These are phyloP conservation scores for Oryza officinalis DNA, from an alignment of 176 grass and related monocot genomes.

Conservation along the genomic window DNA sequence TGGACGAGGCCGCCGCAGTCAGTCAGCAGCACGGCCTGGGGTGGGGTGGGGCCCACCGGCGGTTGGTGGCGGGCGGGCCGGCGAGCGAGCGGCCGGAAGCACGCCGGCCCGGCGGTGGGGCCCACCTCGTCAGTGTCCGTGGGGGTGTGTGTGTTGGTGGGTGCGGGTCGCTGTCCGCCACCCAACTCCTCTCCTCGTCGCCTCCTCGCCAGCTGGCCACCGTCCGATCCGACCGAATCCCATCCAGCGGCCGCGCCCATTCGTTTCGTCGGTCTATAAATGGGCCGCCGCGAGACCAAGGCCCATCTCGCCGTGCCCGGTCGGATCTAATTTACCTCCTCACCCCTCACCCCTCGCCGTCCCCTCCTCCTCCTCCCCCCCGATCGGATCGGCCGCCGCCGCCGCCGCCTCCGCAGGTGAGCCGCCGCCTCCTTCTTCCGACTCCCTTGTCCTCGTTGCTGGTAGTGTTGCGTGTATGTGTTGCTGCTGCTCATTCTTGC, in stretches of 20 bases:
- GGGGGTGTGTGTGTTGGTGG: conserved; percentile 9
- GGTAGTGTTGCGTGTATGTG: too few species aligned
- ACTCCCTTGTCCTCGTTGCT: background rate
- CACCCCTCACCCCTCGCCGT: background rate
- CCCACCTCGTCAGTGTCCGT: background rate
- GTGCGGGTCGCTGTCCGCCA: conserved; percentile 46
- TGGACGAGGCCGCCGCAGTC: background rate
- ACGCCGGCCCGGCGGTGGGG: background rate
- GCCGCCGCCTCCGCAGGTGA: conserved; percentile 32
- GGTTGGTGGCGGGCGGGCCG: background rate
- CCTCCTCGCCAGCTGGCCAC: background rate
- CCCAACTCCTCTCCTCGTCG: conserved; percentile 41
- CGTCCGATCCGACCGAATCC: background rate
- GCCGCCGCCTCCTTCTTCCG: background rate
- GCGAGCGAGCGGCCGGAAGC: background rate
- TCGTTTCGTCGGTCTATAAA: conserved; percentile 24
- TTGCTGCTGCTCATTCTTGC: too few species aligned
- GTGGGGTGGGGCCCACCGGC: background rate
- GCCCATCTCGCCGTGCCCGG: conserved; percentile 30
- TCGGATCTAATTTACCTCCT: conserved; percentile 21
- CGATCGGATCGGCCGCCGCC: conserved; percentile 38
- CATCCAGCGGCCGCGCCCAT: background rate
- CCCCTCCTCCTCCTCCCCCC: background rate
- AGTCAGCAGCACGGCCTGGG: background rate
- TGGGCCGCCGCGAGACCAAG: background rate